Evolutionary conservation across 2,329 filamentous ascomycete genomes (phyloP).

Genomic region (Venturiaceae sp.): DNA sequence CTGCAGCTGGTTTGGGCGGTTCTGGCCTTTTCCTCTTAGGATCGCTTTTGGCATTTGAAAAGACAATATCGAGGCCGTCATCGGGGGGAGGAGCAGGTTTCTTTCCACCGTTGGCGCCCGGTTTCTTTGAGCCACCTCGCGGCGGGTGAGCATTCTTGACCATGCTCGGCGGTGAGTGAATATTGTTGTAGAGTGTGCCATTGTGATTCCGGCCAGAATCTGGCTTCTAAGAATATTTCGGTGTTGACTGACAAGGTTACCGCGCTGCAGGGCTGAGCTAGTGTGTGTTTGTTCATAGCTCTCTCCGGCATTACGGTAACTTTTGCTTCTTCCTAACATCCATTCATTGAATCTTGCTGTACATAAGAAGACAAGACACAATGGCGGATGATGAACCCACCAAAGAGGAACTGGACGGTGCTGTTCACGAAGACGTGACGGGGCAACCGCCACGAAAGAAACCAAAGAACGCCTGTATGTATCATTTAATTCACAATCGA

Average conservation of each 20-base stretch:
- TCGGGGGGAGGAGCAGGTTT: conserved; percentile 25
- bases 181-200: neutral
- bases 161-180: conserved; percentile 20
- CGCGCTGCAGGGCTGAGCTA: too few relatives aligned
- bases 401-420: neutral
- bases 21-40: conserved; percentile 28
- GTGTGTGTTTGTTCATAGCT: too few relatives aligned
- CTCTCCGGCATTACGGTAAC: too few relatives aligned
- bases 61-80: conserved; percentile 39
- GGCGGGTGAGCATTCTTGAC: conserved; percentile 40
- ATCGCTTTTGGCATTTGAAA: conserved; percentile 32
- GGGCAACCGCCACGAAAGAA: neutral
- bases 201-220: neutral
- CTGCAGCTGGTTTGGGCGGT: conserved; percentile 11
- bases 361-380: too few relatives aligned
- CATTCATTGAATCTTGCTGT: too few relatives aligned
- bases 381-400: neutral
- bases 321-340: too few relatives aligned
- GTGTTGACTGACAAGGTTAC: too few relatives aligned
- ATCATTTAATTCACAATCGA: neutral
- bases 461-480: neutral
- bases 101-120: conserved; percentile 12
- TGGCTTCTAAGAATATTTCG: neutral
- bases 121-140: conserved; percentile 30
- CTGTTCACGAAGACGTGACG: neutral